Conservation (phyloP, 2,329 filamentous ascomycete species). For the Penicillium olsonii region DNA sequence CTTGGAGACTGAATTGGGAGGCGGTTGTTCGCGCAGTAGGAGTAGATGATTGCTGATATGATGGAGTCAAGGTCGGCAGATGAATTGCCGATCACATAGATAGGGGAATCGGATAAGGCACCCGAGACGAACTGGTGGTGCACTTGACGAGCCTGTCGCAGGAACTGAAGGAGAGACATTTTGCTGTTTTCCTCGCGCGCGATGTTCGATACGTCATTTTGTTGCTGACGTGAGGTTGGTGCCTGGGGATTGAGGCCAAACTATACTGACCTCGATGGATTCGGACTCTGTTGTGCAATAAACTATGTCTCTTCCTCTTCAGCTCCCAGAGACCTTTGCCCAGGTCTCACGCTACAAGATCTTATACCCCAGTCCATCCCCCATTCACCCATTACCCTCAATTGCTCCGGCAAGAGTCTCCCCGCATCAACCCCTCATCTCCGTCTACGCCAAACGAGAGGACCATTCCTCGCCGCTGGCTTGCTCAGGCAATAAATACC, state of each 20-base stretch:
- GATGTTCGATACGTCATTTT: slow-evolving; percentile 2
- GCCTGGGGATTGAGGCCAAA: not conserved
- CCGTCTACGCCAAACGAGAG: slow-evolving; percentile 36
- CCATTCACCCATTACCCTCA: slow-evolving; percentile 33
- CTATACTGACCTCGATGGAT: not conserved
- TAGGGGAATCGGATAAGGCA: slow-evolving; percentile 26
- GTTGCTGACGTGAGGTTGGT: slow-evolving; percentile 2
- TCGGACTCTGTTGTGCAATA: not conserved
- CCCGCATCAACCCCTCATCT: slow-evolving; percentile 17
- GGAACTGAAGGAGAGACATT: slow-evolving; percentile 39
- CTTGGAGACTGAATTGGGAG: slow-evolving; percentile 38
- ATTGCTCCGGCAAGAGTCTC: slow-evolving; percentile 14
- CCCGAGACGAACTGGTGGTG: slow-evolving; percentile 31
- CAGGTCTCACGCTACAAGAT: slow-evolving; percentile 33
- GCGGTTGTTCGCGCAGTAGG: slow-evolving; percentile 56
- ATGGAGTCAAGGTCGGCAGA: slow-evolving; percentile 65
- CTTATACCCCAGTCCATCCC: slow-evolving; percentile 32
- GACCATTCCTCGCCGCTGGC: slow-evolving; percentile 38
- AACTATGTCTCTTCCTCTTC: slow-evolving; percentile 3
- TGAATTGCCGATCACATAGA: slow-evolving; percentile 47
- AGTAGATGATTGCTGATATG: slow-evolving; percentile 61
- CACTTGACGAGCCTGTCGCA: slow-evolving; percentile 34
- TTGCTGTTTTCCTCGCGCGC: not conserved
- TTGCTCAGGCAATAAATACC: slow-evolving; percentile 41
- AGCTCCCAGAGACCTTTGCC: slow-evolving; percentile 27